Evolutionary conservation across 1,284 basidiomycete species (phyloP).

Genomic region (Bondarzewia mesenterica): DNA sequence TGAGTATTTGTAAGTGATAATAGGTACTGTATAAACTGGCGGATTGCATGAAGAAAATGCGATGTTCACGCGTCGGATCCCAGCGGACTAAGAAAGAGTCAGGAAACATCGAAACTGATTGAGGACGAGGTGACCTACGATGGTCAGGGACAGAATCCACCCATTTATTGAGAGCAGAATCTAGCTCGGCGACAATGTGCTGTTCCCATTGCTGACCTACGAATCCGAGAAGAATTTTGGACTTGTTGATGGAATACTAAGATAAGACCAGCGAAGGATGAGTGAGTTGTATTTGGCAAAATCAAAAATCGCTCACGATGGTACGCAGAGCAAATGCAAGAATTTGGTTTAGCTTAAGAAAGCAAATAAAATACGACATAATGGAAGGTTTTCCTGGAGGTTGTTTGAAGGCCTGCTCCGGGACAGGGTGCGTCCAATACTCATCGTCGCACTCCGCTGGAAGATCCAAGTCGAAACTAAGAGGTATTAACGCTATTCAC

Average conservation of each 20-base stretch:
- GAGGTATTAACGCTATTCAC: too few relatives aligned
- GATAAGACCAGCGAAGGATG: background rate
- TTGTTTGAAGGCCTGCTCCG: constrained; percentile 34
- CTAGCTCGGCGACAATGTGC: constrained; percentile 48
- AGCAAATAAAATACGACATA: constrained; percentile 42
- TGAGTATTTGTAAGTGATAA: constrained; percentile 48
- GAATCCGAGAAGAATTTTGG: constrained; percentile 34
- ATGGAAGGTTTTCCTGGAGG: constrained; percentile 37
- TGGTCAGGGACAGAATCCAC: constrained; percentile 51
- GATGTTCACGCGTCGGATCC: constrained; percentile 43
- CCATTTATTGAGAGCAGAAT: constrained; percentile 57
- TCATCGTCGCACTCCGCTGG: constrained; percentile 60
- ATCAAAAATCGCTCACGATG: constrained; percentile 30
- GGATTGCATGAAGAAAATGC: constrained; percentile 45
- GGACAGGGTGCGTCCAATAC: constrained; percentile 42
- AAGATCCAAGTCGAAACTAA: constrained; percentile 51
- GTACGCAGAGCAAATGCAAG: constrained; percentile 47
- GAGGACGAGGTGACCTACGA: constrained; percentile 13
- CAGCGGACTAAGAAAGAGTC: constrained; percentile 36
- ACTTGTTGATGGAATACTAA: constrained; percentile 54
- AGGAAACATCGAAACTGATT: background rate
- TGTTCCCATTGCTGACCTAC: constrained; percentile 45
- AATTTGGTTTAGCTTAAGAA: constrained; percentile 51
- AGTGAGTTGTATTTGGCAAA: background rate
- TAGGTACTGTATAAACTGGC: constrained; percentile 46